These are phyloP conservation scores for Elasticomyces elasticus DNA, from an alignment of 495 filamentous ascomycete species.

Conservation along the genomic window DNA sequence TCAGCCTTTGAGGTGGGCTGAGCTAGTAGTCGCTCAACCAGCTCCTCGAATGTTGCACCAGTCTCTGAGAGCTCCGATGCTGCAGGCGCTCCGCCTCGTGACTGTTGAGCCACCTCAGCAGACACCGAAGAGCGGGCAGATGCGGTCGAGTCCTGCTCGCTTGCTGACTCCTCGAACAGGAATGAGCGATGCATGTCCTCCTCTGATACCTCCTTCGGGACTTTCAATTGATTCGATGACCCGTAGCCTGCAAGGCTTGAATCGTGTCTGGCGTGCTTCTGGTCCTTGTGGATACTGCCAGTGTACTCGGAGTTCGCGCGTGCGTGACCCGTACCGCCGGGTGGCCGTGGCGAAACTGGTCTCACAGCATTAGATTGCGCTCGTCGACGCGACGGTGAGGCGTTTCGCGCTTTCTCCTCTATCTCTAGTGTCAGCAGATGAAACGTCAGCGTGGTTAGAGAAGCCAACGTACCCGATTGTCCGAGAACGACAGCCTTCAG, in stretches of 20 bases:
- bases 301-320: constrained; percentile 34
- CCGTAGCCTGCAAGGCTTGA: constrained; percentile 15
- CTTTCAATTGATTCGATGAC: constrained; percentile 3
- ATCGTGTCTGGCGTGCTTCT: constrained; percentile 23
- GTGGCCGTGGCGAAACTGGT: constrained; percentile 24
- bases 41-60: constrained; percentile 62
- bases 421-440: background rate
- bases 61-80: constrained; percentile 14
- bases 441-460: constrained; percentile 5
- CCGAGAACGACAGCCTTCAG: constrained; percentile 53
- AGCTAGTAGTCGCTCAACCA: constrained; percentile 75
- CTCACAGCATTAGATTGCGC: constrained; percentile 32
- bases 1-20: constrained; percentile 77
- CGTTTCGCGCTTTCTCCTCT: constrained; percentile 3
- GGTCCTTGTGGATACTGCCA: constrained; percentile 14
- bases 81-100: background rate
- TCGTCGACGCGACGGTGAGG: constrained; percentile 18
- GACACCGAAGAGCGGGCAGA: constrained; percentile 13
- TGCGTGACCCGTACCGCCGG: constrained; percentile 25
- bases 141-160: constrained; percentile 22
- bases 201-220: background rate
- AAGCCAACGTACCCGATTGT: constrained; percentile 22
- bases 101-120: constrained; percentile 5
- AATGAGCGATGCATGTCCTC: constrained; percentile 20
- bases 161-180: constrained; percentile 30